phyloP scores from a whole-genome alignment of 176 grass and related monocot genomes.

The Guadua angustifolia region DNA sequence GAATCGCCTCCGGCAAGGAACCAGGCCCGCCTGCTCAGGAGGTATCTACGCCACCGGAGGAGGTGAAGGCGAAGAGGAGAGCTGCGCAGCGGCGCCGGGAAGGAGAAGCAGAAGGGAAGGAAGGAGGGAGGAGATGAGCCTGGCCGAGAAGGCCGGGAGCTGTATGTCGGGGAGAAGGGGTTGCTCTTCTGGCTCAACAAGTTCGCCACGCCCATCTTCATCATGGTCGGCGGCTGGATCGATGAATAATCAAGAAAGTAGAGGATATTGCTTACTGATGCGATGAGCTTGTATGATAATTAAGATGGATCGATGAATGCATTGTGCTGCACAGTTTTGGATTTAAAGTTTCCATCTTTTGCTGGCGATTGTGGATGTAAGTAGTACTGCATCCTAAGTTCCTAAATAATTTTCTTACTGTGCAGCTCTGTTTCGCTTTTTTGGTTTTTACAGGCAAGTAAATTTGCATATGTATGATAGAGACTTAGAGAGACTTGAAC shows the following conservation, averaged over 20 bases:
- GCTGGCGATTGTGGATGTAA: too few relatives aligned
- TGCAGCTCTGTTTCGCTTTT: neutral
- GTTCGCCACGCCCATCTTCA: slow-evolving; percentile 86
- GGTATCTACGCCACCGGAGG: slow-evolving; percentile 33
- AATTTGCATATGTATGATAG: neutral
- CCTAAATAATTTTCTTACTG: slow-evolving; percentile 2
- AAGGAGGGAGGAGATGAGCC: slow-evolving; percentile 68
- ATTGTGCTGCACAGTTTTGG: too few relatives aligned
- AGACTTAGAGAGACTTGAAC: too few relatives aligned
- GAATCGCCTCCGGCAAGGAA: slow-evolving; percentile 56
- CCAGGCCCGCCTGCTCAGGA: slow-evolving; percentile 47
- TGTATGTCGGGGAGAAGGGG: slow-evolving; percentile 90
- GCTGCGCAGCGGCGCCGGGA: slow-evolving; percentile 27
- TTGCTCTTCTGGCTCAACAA: slow-evolving; percentile 96
- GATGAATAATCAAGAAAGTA: neutral
- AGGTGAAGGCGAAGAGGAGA: slow-evolving; percentile 18
- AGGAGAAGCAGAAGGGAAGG: slow-evolving; percentile 25
- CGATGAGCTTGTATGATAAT: neutral
- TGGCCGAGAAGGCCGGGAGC: slow-evolving; percentile 74
- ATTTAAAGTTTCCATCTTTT: too few relatives aligned
- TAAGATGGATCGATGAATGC: neutral
- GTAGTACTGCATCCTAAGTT: too few relatives aligned
- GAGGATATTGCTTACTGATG: neutral
- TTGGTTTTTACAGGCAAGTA: neutral
- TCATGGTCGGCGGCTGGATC: slow-evolving; percentile 76